Evolutionary conservation across 1,139 yeast genomes (phyloP), one percentile per base, ranked within the genome.

Genomic region (Saccharomycopsis hybrid): DNA sequence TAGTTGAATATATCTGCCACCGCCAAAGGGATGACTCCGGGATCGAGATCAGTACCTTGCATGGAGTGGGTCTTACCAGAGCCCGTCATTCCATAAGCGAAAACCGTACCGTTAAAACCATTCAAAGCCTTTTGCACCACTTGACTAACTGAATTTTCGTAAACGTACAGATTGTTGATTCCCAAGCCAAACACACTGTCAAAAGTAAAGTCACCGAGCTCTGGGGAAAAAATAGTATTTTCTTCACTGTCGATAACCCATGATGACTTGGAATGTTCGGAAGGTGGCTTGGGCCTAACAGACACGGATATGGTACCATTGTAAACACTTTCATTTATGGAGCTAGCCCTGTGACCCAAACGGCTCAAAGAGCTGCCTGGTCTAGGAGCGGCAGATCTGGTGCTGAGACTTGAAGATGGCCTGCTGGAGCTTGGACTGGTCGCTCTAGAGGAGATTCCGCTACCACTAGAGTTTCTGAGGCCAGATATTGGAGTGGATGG

Each of bases 61-160:
- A 90, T 88, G 2, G 95, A 83, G 62, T 79, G 85, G 0, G 97
- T 90, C 64, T 90, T 90, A 33, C 97, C 97, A 1, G 96, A 87
- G 0, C 97, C 97, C 0, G 97, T 88, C 90, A 86, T 86, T 46
- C 96, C 95, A 62, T 89, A 88, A 2, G 96, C 96, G 65, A 90
- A 88, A 1, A 90, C 82, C 0, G 96, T 90, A 7, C 92, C 95
- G 61, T 89, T 88, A 63, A 71, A 89, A 0, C 96, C 96, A 36
- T 82, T 82, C 56, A 88, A 69, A 52, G 87, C 82, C 55, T 82
- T 78, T 29, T 73, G 67, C 1, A 90, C 81, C 42, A 88, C 70
- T 1, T 78, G 79, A 32, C 74, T 68, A 42, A 89, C 90, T 1
- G 84, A 71, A 24, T 67, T 66, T 32, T 70, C 69, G 62, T 85